These are phyloP conservation scores for Trichoderma arundinaceum DNA, from an alignment of 2,329 filamentous ascomycete genomes.

Conservation along the genomic window DNA sequence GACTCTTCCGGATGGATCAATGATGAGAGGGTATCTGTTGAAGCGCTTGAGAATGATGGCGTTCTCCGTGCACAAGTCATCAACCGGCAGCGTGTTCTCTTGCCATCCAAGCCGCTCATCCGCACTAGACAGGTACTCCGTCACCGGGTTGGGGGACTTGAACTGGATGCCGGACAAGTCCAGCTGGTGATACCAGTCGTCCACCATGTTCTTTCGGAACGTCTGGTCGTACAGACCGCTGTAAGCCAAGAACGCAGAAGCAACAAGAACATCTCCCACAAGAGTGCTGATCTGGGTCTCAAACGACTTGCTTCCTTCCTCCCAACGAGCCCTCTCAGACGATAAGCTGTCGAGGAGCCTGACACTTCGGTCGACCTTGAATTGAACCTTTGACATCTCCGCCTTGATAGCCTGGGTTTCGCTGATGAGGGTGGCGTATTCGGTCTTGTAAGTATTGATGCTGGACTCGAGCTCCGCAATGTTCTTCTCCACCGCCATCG, in stretches of 20 bases:
- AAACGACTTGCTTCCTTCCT: conserved; percentile 96
- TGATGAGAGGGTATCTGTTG: conserved; percentile 97
- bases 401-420: conserved; percentile 97
- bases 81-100: conserved; percentile 88
- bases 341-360: conserved; percentile 92
- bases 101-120: conserved; percentile 97
- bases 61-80: conserved; percentile 98
- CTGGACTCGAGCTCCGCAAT: conserved; percentile 84
- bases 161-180: conserved; percentile 89
- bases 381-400: conserved; percentile 95
- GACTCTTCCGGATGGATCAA: conserved; percentile 93
- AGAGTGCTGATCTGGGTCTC: conserved; percentile 97
- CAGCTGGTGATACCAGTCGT: conserved; percentile 95
- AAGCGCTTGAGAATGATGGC: conserved; percentile 97
- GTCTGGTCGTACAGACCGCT: conserved; percentile 97
- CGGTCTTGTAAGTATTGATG: conserved; percentile 92
- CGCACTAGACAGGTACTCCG: conserved; percentile 94
- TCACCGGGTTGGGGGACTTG: conserved; percentile 92
- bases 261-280: conserved; percentile 92
- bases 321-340: conserved; percentile 91
- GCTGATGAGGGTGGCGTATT: conserved; percentile 94
- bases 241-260: conserved; percentile 97
- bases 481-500: conserved; percentile 86
- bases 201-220: conserved; percentile 96
- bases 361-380: conserved; percentile 97